Evolutionary conservation across 208 protist genomes (phyloP), one percentile per base, ranked within the genome.

Genomic region (Giardia muris): DNA sequence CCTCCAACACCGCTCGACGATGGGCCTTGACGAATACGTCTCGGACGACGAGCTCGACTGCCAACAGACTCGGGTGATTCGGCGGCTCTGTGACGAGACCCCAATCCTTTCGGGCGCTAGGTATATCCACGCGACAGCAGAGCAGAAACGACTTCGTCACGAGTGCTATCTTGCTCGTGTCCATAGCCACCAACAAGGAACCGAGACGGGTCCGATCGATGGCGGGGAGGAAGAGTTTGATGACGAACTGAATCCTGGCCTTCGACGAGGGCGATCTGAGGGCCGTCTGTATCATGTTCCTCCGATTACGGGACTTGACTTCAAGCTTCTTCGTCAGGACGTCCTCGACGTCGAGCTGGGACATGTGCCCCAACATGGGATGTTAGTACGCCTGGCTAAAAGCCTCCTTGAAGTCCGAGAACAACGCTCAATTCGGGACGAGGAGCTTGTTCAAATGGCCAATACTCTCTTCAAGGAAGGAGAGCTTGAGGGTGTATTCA

Each of bases 261-360:
- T 76, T 30, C 10, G 30, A 39, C 19, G 10, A 76, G 57, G 57
- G 57, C 57, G 10, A 39, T 76, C 57, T 76, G 10, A 10, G 10
- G 57, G 57, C 30, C 57, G 30, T 39, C 30, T 10, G 19, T 76
- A 76, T 30, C 57, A 76, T 76, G 57, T 76, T 76, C 10, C 57
- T 30, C 57, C 57, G 19, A 76, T 89, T 46, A 89, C 42, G 42
- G 42, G 45, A n/a, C 87, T 90, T 19, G 87, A 90, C 48, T 47
- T 47, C 44, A 90, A 90, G 87, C 2, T 4, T 2, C 44, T 90
- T 47, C 2, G 44, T 47, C 45, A 2, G 45, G 87, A 90, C 19
- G 19, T 90, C 43, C 0, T 45, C 48, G 87, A 90, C 48, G 45
- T 90, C 1, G 87, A 90, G n/a, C n/a, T 90, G 19, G 87, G 87